Percentiles rank a stretch among this genome's conserved stretches.
Conservation (phyloP, 169 alveolate genomes). For the Plasmodium fragile region DNA sequence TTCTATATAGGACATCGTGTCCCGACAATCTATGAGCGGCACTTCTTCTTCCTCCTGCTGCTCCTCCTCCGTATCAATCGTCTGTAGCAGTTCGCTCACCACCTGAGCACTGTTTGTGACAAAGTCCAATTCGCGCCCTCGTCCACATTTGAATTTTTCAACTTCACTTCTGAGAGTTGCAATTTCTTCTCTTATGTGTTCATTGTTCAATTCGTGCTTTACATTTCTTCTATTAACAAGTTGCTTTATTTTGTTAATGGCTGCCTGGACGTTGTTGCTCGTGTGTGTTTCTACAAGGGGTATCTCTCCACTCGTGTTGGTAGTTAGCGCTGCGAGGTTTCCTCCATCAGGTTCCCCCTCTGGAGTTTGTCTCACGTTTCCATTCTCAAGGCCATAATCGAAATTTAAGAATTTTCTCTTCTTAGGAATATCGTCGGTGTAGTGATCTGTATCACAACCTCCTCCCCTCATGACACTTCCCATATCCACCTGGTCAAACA, state of each 20-base stretch:
- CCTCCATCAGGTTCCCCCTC: neutral
- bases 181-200: slow-evolving; percentile 22
- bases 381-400: neutral
- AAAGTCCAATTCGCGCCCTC: neutral
- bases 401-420: neutral
- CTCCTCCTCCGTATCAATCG: neutral
- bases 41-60: neutral
- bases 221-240: neutral
- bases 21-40: neutral
- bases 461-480: neutral
- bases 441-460: neutral
- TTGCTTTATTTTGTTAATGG: slow-evolving; percentile 25
- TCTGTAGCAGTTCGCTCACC: slow-evolving; percentile 1
- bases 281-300: neutral
- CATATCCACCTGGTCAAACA: neutral
- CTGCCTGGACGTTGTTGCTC: neutral
- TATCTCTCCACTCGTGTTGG: too few species aligned
- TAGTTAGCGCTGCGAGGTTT: neutral
- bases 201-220: slow-evolving; percentile 21
- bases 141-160: neutral
- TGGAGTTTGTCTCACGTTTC: neutral
- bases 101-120: neutral
- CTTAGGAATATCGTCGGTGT: neutral
- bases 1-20: neutral
- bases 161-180: neutral